Evolutionary conservation across 1,284 basidiomycete genomes (phyloP).

Genomic region (Marasmius tenuissimus): DNA sequence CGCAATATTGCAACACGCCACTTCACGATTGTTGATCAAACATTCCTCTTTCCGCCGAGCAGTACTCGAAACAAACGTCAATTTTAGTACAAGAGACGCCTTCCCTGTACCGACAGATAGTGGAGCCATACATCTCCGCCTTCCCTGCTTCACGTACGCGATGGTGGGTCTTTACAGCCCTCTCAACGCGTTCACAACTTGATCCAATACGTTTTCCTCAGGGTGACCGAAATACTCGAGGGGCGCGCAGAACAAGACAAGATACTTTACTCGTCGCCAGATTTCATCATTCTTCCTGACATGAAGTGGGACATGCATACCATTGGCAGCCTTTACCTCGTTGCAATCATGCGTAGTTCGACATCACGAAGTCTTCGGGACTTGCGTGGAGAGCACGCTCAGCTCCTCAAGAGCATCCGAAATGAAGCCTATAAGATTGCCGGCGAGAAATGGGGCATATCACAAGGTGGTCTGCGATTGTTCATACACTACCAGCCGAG

Average conservation of each 20-base stretch:
- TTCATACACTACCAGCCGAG: constrained; percentile 96
- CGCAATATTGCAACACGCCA: constrained; percentile 6
- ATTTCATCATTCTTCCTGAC: constrained; percentile 87
- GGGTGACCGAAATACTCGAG: constrained; percentile 87
- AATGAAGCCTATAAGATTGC: constrained; percentile 53
- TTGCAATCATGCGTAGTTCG: constrained; percentile 63
- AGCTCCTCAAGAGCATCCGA: constrained; percentile 69
- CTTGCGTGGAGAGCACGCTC: constrained; percentile 62
- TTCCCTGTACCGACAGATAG: constrained; percentile 65
- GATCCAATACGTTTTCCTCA: constrained; percentile 26
- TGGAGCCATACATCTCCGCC: constrained; percentile 75
- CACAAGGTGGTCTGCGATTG: constrained; percentile 65
- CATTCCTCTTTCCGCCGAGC: constrained; percentile 5
- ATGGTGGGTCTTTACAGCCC: constrained; percentile 57
- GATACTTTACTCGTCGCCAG: constrained; percentile 68
- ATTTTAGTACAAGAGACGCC: constrained; percentile 83
- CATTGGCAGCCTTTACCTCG: constrained; percentile 70
- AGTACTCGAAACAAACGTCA: constrained; percentile 81
- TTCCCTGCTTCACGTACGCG: constrained; percentile 76
- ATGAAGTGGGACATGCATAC: constrained; percentile 92
- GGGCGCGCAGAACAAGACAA: constrained; percentile 81
- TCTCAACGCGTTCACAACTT: background rate
- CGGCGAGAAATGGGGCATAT: constrained; percentile 62
- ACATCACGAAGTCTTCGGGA: constrained; percentile 72
- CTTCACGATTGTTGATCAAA: background rate